A percentile compares a stretch with the other conserved stretches of the same genome.
These are phyloP conservation scores for Nicotiana noctiflora DNA, from an alignment of 257 asterid species.

Conservation along the genomic window DNA sequence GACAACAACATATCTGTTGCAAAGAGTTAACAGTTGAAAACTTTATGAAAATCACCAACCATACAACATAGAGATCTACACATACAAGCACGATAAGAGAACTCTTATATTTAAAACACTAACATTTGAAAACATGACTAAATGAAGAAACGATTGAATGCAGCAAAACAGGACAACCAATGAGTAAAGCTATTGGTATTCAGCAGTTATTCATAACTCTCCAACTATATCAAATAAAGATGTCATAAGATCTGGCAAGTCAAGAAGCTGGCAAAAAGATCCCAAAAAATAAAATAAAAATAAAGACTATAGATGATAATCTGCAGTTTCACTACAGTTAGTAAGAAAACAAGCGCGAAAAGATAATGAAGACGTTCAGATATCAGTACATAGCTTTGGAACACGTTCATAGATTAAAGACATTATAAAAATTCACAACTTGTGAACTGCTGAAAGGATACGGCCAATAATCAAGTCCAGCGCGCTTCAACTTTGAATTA, in stretches of 20 bases:
- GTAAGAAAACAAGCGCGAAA: not conserved
- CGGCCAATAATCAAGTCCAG: slow-evolving; percentile 99
- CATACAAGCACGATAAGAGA: not conserved
- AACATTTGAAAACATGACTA: not conserved
- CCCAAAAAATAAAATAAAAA: not conserved
- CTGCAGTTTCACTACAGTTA: not conserved
- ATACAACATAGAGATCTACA: not conserved
- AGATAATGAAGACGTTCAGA: not conserved
- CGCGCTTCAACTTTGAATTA: slow-evolving; percentile 77
- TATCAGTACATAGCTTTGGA: not conserved
- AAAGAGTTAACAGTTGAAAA: slow-evolving; percentile 36
- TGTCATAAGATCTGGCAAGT: not conserved
- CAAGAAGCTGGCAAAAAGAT: not conserved
- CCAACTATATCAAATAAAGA: not conserved
- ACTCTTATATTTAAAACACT: not conserved
- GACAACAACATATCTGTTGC: slow-evolving; percentile 72
- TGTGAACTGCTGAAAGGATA: slow-evolving; percentile 68
- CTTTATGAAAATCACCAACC: not conserved
- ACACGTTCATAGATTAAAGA: not conserved
- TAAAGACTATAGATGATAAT: not conserved
- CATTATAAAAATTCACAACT: too few relatives aligned
- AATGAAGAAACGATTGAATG: not conserved
- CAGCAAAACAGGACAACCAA: not conserved
- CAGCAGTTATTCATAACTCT: not conserved
- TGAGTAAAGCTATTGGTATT: not conserved